Evolutionary conservation across 2,329 filamentous ascomycete genomes (phyloP).

Genomic region (Ascochyta viciae-villosae): DNA sequence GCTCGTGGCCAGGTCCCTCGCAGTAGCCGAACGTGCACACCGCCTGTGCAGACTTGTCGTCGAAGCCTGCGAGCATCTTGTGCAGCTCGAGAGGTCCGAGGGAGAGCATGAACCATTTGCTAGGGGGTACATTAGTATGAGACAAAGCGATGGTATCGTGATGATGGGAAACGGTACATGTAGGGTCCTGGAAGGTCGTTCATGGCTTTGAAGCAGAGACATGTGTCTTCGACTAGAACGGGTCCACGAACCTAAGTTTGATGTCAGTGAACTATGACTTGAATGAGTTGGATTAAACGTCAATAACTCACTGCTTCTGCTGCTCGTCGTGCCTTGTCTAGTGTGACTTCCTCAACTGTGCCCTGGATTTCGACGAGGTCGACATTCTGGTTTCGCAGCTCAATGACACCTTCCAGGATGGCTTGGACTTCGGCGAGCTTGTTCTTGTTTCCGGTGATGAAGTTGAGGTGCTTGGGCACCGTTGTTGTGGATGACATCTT

Average conservation of each 20-base stretch:
- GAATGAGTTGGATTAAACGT: not conserved
- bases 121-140: conserved; percentile 48
- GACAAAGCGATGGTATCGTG: not conserved
- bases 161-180: conserved; percentile 66
- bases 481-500: conserved; percentile 25
- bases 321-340: conserved; percentile 84
- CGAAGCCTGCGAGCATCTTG: conserved; percentile 85
- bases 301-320: conserved; percentile 70
- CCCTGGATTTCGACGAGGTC: conserved; percentile 93
- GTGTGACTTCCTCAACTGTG: conserved; percentile 87
- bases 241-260: conserved; percentile 74
- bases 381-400: conserved; percentile 75
- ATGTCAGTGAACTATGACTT: conserved; percentile 11
- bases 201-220: conserved; percentile 89
- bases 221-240: conserved; percentile 94
- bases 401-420: conserved; percentile 76
- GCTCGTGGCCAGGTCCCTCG: conserved; percentile 81
- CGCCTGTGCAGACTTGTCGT: conserved; percentile 89
- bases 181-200: conserved; percentile 94
- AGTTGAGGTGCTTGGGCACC: conserved; percentile 70
- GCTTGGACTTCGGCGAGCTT: conserved; percentile 90
- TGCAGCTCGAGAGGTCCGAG: conserved; percentile 87
- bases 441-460: conserved; percentile 96
- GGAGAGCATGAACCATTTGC: conserved; percentile 90
- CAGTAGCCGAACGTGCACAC: conserved; percentile 97